phyloP scores from a whole-genome alignment of 108 stramenopile genomes.

The Nitzschia sp. region DNA sequence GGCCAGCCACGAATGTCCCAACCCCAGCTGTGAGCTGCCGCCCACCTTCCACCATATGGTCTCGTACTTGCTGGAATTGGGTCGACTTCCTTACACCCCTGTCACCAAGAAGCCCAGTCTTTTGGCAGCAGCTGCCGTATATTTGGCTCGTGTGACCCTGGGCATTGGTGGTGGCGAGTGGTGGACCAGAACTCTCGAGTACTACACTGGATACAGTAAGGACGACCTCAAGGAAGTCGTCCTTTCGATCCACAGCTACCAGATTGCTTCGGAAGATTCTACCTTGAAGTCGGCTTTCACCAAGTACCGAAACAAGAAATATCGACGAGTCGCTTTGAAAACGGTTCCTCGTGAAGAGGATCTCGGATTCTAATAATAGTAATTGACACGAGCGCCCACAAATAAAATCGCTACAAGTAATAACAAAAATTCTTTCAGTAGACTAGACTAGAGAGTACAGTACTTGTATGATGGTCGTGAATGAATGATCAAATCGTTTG shows the following conservation, averaged over 20 bases:
- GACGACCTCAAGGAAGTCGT: slow-evolving; percentile 56
- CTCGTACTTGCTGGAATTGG: slow-evolving; percentile 72
- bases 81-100: slow-evolving; percentile 65
- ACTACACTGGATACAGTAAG: slow-evolving; percentile 63
- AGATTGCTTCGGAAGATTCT: slow-evolving; percentile 45
- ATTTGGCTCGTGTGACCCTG: slow-evolving; percentile 72
- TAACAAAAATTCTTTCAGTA: background rate
- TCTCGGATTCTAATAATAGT: slow-evolving; percentile 27
- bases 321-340: slow-evolving; percentile 49
- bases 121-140: slow-evolving; percentile 78
- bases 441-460: too few relatives aligned
- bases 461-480: too few relatives aligned
- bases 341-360: slow-evolving; percentile 26
- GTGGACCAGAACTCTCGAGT: slow-evolving; percentile 69
- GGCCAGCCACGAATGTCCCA: slow-evolving; percentile 56
- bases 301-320: slow-evolving; percentile 51
- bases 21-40: slow-evolving; percentile 15
- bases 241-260: slow-evolving; percentile 47
- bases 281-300: slow-evolving; percentile 42
- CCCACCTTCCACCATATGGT: slow-evolving; percentile 52
- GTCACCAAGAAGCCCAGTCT: slow-evolving; percentile 48
- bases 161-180: slow-evolving; percentile 54
- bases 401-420: background rate
- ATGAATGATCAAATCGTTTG: too few relatives aligned
- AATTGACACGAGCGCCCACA: background rate